A percentile compares a stretch with the other conserved stretches of the same genome.
These are phyloP conservation scores for Giardia duodenalis DNA, from an alignment of 208 protist genomes.

Conservation along the genomic window DNA sequence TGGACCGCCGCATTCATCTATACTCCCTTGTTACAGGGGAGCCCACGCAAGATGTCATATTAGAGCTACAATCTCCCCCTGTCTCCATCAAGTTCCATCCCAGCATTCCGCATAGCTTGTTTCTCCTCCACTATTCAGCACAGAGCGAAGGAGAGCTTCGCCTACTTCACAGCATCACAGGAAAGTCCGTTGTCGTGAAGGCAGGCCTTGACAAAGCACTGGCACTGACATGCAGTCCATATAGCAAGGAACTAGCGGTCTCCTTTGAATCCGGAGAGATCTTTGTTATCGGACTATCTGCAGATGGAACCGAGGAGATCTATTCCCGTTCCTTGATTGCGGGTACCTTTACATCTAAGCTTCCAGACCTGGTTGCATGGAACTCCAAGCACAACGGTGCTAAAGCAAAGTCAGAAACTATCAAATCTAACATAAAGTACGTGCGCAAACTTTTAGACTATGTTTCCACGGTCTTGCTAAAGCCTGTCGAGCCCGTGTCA, in stretches of 20 bases:
- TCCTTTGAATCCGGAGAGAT: background rate
- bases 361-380: background rate
- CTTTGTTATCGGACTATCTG: background rate
- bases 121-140: background rate
- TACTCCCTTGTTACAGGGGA: background rate
- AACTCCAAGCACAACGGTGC: background rate
- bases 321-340: background rate
- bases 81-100: background rate
- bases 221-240: background rate
- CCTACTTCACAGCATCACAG: background rate
- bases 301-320: background rate
- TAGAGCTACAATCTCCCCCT: background rate
- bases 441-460: background rate
- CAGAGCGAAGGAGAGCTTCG: background rate
- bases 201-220: background rate
- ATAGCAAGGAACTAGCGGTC: background rate
- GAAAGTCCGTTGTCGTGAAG: background rate
- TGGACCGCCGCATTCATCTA: background rate
- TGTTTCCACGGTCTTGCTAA: background rate
- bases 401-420: background rate
- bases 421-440: background rate
- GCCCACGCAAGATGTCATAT: background rate
- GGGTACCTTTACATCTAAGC: background rate
- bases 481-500: background rate
- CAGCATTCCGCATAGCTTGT: background rate